These are phyloP conservation scores for Macadamia tetraphylla DNA, from an alignment of 164 flowering plant genomes.

Conservation along the genomic window DNA sequence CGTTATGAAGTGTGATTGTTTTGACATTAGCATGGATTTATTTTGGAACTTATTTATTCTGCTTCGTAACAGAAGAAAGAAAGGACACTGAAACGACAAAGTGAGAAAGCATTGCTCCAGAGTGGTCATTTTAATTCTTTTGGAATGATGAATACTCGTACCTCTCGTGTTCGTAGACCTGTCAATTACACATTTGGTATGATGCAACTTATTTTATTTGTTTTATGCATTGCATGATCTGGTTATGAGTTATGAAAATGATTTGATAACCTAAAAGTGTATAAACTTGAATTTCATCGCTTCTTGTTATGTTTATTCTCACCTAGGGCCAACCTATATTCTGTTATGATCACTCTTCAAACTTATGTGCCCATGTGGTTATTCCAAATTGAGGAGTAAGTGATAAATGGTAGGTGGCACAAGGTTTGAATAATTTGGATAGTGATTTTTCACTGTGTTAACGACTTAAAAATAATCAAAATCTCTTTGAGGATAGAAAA, in stretches of 20 bases:
- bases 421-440: too few species aligned
- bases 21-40: background rate
- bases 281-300: too few species aligned
- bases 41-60: too few species aligned
- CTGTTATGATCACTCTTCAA: too few species aligned
- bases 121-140: conserved; percentile 24
- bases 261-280: background rate
- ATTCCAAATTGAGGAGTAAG: too few species aligned
- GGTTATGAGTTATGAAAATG: background rate
- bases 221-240: background rate
- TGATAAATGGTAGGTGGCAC: too few species aligned
- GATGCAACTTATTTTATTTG: conserved; percentile 3
- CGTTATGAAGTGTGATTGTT: background rate
- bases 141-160: conserved; percentile 31
- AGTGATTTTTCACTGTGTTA: too few species aligned
- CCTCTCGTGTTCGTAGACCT: conserved; percentile 54
- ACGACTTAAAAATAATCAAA: too few species aligned
- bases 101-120: conserved; percentile 38
- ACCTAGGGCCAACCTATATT: too few species aligned
- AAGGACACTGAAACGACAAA: conserved; percentile 38
- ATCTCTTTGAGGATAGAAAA: too few species aligned
- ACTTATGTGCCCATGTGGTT: too few species aligned
- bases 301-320: too few species aligned
- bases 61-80: conserved; percentile 57
- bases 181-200: conserved; percentile 72